Evolutionary conservation across 1,139 yeast species (phyloP).

Genomic region (Yamadazyma epiphylla): DNA sequence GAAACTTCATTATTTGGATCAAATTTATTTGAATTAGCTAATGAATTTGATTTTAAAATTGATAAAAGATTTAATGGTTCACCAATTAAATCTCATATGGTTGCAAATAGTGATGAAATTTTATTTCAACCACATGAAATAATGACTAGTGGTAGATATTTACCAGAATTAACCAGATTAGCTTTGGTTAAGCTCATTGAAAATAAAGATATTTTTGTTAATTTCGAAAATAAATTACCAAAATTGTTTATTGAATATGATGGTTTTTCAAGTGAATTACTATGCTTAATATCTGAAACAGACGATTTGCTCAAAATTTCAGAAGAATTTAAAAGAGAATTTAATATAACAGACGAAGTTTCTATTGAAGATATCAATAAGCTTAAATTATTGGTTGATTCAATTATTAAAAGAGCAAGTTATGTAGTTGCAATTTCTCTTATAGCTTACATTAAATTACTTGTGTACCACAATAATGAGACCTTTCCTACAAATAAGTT

Average conservation of each 20-base stretch:
- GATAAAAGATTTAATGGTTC: constrained; percentile 29
- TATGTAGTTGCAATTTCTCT: constrained; percentile 37
- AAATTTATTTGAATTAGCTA: constrained; percentile 27
- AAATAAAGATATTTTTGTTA: constrained; percentile 25
- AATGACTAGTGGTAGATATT: constrained; percentile 53
- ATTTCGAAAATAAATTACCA: constrained; percentile 3
- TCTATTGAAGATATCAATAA: constrained; percentile 21
- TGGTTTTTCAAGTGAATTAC: constrained; percentile 38
- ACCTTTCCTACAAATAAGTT: constrained; percentile 16
- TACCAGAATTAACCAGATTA: constrained; percentile 49
- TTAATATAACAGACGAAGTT: constrained; percentile 21
- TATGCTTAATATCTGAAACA: constrained; percentile 35
- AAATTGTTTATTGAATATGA: constrained; percentile 22
- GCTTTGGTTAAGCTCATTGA: constrained; percentile 33
- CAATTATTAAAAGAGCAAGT: constrained; percentile 37
- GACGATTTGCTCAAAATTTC: constrained; percentile 19
- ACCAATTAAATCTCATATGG: constrained; percentile 27
- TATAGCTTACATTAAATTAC: constrained; percentile 32
- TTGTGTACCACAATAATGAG: constrained; percentile 27
- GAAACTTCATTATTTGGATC: constrained; percentile 43
- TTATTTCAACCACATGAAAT: constrained; percentile 55
- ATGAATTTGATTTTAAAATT: constrained; percentile 33
- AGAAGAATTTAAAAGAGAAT: constrained; percentile 17
- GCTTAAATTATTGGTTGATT: constrained; percentile 24
- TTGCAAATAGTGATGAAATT: constrained; percentile 20